Base-by-base conservation (phyloP, 371 early-diverging fungal species). In the Catenaria anguillulae region DNA sequence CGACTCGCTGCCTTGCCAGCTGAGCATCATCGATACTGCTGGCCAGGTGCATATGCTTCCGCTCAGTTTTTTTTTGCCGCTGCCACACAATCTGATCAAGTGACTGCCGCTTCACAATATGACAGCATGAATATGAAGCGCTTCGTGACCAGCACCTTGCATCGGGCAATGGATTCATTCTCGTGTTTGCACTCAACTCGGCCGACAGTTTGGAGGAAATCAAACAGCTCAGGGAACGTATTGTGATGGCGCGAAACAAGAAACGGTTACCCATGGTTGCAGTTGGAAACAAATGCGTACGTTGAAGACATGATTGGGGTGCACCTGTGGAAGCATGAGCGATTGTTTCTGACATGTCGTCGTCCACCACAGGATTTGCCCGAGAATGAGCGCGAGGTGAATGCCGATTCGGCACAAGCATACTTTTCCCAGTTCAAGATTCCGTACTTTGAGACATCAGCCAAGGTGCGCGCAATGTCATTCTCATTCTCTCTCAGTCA, bases 261-360 rank as follows among this genome's bases (percentile, higher is more conserved):
- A 73, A 69, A 60, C 62, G 66, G 46, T 75, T 80, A 37, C 80
- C 80, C 35, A 64, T 80, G 26, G 74, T 80, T 23, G 64, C 78
- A 26, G 73, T 72, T 60, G 80, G 71, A 23, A 80, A 80, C 67
- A 80, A 80, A 71, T 77, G 78, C 62, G 78, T 77, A 63, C 66
- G 73, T 67, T 2, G 2, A n/a, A n/a, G n/a, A n/a, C n/a, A n/a
- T n/a, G n/a, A n/a, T n/a, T 40, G 5, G 40, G 5, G 10, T 40
- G 10, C 40, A 10, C 17, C 40, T 40, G 15, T n/a, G 12, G 33
- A 6, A 23, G 37, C 17, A 61, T 58, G 60, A n/a, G 36, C 6
- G 33, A 29, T 19, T 3, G 12, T 67, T 34, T 21, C 33, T 26
- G 23, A 48, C 17, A 33, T 17, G 29, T 23, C 17, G 10, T 10